Conservation (phyloP, 495 filamentous ascomycete species). For the Lasiosphaeriaceae sp. region DNA sequence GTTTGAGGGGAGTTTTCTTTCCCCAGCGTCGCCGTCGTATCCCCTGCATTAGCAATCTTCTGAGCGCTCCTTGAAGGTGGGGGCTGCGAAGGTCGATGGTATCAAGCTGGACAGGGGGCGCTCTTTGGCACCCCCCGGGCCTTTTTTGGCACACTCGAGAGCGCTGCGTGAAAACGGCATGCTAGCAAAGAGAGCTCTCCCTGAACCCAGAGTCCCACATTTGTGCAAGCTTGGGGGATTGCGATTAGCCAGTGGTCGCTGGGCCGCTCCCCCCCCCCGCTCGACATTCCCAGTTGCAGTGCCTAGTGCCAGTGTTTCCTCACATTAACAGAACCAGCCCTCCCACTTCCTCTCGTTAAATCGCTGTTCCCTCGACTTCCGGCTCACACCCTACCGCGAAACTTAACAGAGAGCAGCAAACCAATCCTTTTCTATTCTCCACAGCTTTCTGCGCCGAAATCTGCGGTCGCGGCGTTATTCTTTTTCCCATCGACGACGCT, state of each 20-base stretch:
- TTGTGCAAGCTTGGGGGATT: slow-evolving; percentile 1
- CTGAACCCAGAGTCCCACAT: slow-evolving; percentile 22
- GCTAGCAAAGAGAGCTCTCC: slow-evolving; percentile 17
- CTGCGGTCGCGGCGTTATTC: slow-evolving; percentile 10
- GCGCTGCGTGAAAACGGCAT: slow-evolving; percentile 7
- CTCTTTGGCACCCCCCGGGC: neutral
- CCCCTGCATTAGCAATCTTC: slow-evolving; percentile 8
- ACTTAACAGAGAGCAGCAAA: slow-evolving; percentile 13
- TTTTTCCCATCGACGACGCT: slow-evolving; percentile 5
- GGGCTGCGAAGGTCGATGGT: neutral
- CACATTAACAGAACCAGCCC: slow-evolving; percentile 34
- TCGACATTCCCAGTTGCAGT: slow-evolving; percentile 23
- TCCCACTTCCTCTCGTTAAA: slow-evolving; percentile 28
- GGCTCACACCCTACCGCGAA: slow-evolving; percentile 23
- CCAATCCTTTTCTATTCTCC: slow-evolving; percentile 15
- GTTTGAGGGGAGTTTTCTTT: neutral
- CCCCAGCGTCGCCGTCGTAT: neutral
- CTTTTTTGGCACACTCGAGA: neutral
- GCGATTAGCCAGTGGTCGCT: slow-evolving; percentile 18
- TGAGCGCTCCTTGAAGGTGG: neutral
- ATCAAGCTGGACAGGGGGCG: neutral
- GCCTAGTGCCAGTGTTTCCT: slow-evolving; percentile 15
- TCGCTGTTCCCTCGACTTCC: slow-evolving; percentile 26
- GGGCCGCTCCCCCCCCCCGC: slow-evolving; percentile 14
- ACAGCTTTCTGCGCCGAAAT: slow-evolving; percentile 13